Evolutionary conservation across 148 eudicot genomes (phyloP), one percentile per base, ranked within the genome.

Genomic region (Heliamphora exappendiculata): DNA sequence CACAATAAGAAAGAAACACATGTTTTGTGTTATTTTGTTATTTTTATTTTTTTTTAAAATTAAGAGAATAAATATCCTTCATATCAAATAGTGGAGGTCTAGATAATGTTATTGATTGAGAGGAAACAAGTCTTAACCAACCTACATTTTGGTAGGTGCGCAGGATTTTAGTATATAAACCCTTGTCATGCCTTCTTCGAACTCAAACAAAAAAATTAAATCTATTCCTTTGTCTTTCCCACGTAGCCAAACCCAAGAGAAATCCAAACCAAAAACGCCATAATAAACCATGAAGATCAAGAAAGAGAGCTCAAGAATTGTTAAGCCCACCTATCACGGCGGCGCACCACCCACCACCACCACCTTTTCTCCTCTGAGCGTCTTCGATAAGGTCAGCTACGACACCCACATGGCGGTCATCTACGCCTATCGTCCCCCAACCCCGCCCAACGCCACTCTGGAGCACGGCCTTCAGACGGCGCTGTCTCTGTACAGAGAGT

Each of bases 381-480:
- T 85, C 22, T 85, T 85, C 58, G 87, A 85, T 60, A 85, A 77
- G 78, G 76, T 78, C 22, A 74, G 70, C 12, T 73, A 67, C 53
- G 57, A 85, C 33, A 64, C 73, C 62, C 85, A 85, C 13, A 62
- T 80, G 29, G 85, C 82, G 4, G 51, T 85, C 10, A 82, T 85
- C 12, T 85, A 74, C 44, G 83, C 85, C 28, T 85, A 85, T 57
- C 63, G 72, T 1, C 82, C 84, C 0, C 88, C 85, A 5, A 82
- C 82, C 22, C 85, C 84, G 3, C 33, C 80, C 8, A 85, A 78
- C 17, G 41, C 59, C 3, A 44, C 60, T 44, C 8, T 85, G 5
- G 81, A 82, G 75, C 13, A 70, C 0, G 88, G 88, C 68, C 88
- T 85, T 2, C 71, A 33, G n/a, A 82, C 78, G 75, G 88, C 84